Base-by-base conservation (phyloP, 1,284 basidiomycete species). In the Albatrellus sp. region DNA sequence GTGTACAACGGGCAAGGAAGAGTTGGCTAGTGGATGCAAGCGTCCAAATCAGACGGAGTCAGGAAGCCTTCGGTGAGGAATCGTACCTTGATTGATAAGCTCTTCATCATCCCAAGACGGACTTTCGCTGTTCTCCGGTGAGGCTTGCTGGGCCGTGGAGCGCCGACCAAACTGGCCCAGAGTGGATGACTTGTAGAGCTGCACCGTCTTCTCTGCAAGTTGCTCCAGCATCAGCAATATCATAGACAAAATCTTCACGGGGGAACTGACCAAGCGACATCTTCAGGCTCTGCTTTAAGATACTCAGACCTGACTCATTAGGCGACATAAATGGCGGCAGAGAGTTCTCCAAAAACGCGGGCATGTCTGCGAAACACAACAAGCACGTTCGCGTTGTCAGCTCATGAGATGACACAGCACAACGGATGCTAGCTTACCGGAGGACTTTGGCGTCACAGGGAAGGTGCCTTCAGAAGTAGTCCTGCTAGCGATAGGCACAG, bases 201-300 rank as follows among this genome's bases (percentile, higher is more conserved):
- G 68, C 45, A 77, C 59, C 2, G 74, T 76, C 58, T 73, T 75
- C 54, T 74, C 77, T 79, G 51, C 28, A 36, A 14, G 42, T 11
- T 24, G 24, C 33, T 37, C 9, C 13, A 9, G 20, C 11, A 10
- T 40, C n/a, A 40, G 39, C 10, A 30, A 29, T 5, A 14, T 32
- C 20, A 17, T 4, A 8, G 37, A 36, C 19, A 33, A n/a, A n/a
- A n/a, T n/a, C n/a, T n/a, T n/a, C n/a, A n/a, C n/a, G n/a, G n/a
- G 5, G n/a, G 55, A 14, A 28, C 68, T 34, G 52, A 83, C 83
- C 81, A 48, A 87, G 73, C 2, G 82, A 86, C 49, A 71, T 66
- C 57, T 73, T 81, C 50, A 87, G 67, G 46, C 73, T 75, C 50
- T 84, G 80, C 58, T 72, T 83, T 53, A 85, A 60, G 10, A 62